Evolutionary conservation across 2,329 filamentous ascomycete genomes (phyloP), one percentile per base, ranked within the genome.

Genomic region (Exophiala spinifera): DNA sequence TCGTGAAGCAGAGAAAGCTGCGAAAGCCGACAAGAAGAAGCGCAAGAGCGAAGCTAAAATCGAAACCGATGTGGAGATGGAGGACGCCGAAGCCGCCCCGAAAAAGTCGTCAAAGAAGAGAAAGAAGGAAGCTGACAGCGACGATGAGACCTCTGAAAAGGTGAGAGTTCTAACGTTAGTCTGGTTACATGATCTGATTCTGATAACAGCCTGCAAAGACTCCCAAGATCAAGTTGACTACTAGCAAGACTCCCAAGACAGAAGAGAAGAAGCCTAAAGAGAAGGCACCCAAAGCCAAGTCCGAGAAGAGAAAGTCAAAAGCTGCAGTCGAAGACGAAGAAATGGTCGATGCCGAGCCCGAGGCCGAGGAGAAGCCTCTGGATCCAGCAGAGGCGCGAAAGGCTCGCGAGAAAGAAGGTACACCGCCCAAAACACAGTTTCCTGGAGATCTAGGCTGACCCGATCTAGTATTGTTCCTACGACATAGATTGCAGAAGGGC

Each of bases 401-500:
- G 65, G 73, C 74, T 40, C 74, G 78, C 43, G 74, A 77, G 53
- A 82, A 81, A 69, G 81, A 79, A 59, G 76, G 84, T 69, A 83
- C 83, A 72, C 76, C 59, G 10, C 28, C 28, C 8, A 3, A 5
- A 31, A 31, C 28, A 31, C 28, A 11, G 28, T 6, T 31, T 31
- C 11, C 10, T n/a, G n/a, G 28, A 10, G 28, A 6, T 31, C 28
- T 31, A 5, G 33, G 42, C 61, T 68, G 60, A 69, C 43, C 15
- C 25, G 39, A 3, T 50, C 2, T 49, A 82, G 90, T 99, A n/a
- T 76, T 96, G 28, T 97, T 95, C 71, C 81, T 96, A 36, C 88
- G 94, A 60, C 92, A 99, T 74, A 90, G 91, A 70, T 84, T 99
- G 31, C 94, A 99, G 69, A 95, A 95, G 70, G 91, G 91, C 0